Evolutionary conservation across 768 basidiomycete species (phyloP).

Genomic region (Sistotremastrum niveocremeum): DNA sequence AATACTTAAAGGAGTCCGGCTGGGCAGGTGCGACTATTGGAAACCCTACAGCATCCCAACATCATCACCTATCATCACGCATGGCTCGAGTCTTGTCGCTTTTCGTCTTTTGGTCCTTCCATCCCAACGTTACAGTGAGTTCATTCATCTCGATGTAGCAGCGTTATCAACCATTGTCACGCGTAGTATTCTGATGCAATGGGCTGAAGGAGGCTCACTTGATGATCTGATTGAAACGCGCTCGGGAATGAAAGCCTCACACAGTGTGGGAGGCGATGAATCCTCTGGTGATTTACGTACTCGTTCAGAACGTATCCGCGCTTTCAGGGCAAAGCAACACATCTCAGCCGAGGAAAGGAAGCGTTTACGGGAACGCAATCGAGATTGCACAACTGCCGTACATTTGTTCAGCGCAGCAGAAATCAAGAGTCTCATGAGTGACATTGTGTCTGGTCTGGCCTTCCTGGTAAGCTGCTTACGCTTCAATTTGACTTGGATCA

Average conservation of each 20-base stretch:
- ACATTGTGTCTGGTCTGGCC: slow-evolving; percentile 74
- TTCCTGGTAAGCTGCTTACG: slow-evolving; percentile 53
- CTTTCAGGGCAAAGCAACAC: slow-evolving; percentile 56
- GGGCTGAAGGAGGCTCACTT: slow-evolving; percentile 66
- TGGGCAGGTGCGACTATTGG: slow-evolving; percentile 63
- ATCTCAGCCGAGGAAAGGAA: slow-evolving; percentile 53
- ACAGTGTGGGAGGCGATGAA: too few species aligned
- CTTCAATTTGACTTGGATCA: neutral
- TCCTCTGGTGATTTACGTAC: slow-evolving; percentile 27
- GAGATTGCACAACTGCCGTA: slow-evolving; percentile 49
- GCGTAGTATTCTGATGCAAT: slow-evolving; percentile 76
- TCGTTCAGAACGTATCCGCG: slow-evolving; percentile 60
- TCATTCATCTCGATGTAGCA: neutral
- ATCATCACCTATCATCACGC: slow-evolving; percentile 94
- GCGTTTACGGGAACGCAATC: slow-evolving; percentile 34
- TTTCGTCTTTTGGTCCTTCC: slow-evolving; percentile 79
- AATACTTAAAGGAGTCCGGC: neutral
- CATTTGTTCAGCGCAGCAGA: slow-evolving; percentile 81
- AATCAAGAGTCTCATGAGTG: slow-evolving; percentile 64
- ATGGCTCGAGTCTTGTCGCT: slow-evolving; percentile 79
- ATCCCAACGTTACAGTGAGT: slow-evolving; percentile 80
- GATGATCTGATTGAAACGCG: slow-evolving; percentile 56
- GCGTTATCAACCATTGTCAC: neutral
- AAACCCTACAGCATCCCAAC: slow-evolving; percentile 79
- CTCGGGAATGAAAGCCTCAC: too few species aligned